These are phyloP conservation scores for Plicaturopsis crispa DNA, from an alignment of 768 basidiomycete species.

Conservation along the genomic window DNA sequence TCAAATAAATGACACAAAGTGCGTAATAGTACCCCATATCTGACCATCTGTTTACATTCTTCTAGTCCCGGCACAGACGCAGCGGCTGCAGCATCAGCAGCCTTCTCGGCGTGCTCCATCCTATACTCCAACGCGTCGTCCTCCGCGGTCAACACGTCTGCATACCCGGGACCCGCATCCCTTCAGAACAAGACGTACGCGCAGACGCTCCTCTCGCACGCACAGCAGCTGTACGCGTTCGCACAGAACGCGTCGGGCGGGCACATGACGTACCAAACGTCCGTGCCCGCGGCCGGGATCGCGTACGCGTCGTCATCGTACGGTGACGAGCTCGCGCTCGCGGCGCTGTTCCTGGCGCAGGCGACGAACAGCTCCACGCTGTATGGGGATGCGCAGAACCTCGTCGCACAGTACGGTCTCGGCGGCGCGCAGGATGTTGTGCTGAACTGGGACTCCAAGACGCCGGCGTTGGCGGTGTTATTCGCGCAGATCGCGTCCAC, in stretches of 20 bases:
- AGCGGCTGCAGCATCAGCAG: constrained; percentile 76
- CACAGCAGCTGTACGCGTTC: constrained; percentile 65
- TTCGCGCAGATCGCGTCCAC: constrained; percentile 67
- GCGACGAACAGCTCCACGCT: constrained; percentile 55
- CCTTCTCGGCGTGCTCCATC: constrained; percentile 81
- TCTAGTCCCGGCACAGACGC: constrained; percentile 86
- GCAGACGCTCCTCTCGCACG: constrained; percentile 61
- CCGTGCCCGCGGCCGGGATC: constrained; percentile 53
- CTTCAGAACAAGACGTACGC: constrained; percentile 72
- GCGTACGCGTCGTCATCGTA: constrained; percentile 71
- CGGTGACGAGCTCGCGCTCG: constrained; percentile 67
- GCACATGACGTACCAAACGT: constrained; percentile 57
- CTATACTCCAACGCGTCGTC: constrained; percentile 64
- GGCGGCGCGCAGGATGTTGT: constrained; percentile 42
- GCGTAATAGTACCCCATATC: constrained; percentile 6
- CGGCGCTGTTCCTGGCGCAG: constrained; percentile 69
- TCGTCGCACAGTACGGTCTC: constrained; percentile 53
- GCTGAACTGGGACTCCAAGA: constrained; percentile 89
- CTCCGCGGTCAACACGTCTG: too few species aligned
- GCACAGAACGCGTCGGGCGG: constrained; percentile 62
- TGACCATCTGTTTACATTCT: too few species aligned
- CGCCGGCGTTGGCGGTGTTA: constrained; percentile 67
- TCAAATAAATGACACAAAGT: constrained; percentile 66
- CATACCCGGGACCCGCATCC: constrained; percentile 53
- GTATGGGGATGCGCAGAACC: constrained; percentile 56